Base-by-base conservation (phyloP, 1,284 basidiomycete genomes). In the Pholiota adiposa region DNA sequence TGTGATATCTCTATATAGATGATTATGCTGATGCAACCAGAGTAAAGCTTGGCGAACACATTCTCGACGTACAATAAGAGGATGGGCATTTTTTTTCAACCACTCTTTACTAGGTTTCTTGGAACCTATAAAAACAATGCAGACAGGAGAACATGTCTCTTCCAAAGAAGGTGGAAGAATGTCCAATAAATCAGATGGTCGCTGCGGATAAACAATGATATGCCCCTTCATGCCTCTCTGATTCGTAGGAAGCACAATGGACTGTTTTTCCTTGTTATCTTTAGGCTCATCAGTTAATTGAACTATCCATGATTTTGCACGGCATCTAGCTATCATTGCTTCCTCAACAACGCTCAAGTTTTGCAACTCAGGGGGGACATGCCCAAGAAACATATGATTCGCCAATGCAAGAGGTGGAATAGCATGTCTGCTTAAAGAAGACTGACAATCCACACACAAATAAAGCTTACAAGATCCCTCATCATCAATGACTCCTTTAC, bases 131-230 rank as follows among this genome's bases (percentile, higher is more conserved):
- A 79, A 79, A 3, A 79, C 46, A 1, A 78, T 69, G 60, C 75
- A 77, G 1, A 77, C 67, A 6, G 69, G 68, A 0, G 65, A 64
- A 0, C 61, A 52, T 2, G 75, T 62, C 6, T 75, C 71, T 14
- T 72, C 65, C 9, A 74, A 34, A 9, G 63, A 46, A n/a, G 73
- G 75, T 4, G 76, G 77, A 2, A 79, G 43, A 0, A 75, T 6
- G 4, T 40, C 53, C 1, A 66, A 63, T 21, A 78, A 29, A 7
- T 48, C 33, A 0, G 63, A 64, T 2, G 75, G 69, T 4, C 62
- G 51, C 56, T 78, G 76, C 1, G 75, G 76, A 63, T 71, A 75
- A 7, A 77, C 65, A 18, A 79, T 73, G 12, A 75, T 65, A 63
- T 78, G 70, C 1, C 77, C 77, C 59, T 66, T 67, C 7, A 75